Evolutionary conservation across 2,329 filamentous ascomycete genomes (phyloP).

Genomic region (Nemania sp.): DNA sequence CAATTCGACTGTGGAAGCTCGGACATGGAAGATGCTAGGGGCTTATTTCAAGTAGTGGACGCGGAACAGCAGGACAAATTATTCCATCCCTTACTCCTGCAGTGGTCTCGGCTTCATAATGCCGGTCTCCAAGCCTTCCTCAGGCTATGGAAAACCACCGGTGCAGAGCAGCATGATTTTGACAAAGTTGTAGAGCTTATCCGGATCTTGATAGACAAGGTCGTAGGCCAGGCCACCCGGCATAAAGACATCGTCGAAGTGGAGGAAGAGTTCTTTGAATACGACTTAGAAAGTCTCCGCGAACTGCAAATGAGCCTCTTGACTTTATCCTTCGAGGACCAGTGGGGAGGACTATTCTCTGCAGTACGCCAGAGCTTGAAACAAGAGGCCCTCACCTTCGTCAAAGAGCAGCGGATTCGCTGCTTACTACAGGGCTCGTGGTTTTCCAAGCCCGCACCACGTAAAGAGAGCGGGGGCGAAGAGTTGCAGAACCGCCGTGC

Average conservation of each 20-base stretch:
- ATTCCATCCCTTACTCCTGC: conserved; percentile 83
- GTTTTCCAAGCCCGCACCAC: conserved; percentile 65
- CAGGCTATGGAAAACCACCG: conserved; percentile 87
- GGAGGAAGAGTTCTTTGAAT: conserved; percentile 85
- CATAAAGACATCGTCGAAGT: conserved; percentile 84
- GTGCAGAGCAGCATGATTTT: conserved; percentile 83
- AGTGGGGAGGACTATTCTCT: conserved; percentile 86
- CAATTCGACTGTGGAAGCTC: conserved; percentile 92
- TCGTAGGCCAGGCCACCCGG: conserved; percentile 79
- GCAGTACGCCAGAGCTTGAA: conserved; percentile 91
- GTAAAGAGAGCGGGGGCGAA: conserved; percentile 49
- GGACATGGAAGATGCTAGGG: conserved; percentile 76
- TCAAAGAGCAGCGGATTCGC: conserved; percentile 93
- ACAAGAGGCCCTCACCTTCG: conserved; percentile 90
- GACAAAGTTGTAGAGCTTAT: conserved; percentile 91
- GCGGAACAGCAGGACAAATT: conserved; percentile 81
- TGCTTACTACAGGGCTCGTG: conserved; percentile 87
- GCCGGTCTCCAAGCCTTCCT: conserved; percentile 86
- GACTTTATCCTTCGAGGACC: conserved; percentile 88
- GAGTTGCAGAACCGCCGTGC: conserved; percentile 45
- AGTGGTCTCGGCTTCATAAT: conserved; percentile 90
- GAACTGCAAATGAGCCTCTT: conserved; percentile 92
- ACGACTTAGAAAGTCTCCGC: conserved; percentile 76
- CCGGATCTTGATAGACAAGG: conserved; percentile 85
- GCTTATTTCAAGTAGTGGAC: conserved; percentile 75